Evolutionary conservation across 2,329 filamentous ascomycete genomes (phyloP), one percentile per base, ranked within the genome.

Genomic region (Fusarium anguioides): DNA sequence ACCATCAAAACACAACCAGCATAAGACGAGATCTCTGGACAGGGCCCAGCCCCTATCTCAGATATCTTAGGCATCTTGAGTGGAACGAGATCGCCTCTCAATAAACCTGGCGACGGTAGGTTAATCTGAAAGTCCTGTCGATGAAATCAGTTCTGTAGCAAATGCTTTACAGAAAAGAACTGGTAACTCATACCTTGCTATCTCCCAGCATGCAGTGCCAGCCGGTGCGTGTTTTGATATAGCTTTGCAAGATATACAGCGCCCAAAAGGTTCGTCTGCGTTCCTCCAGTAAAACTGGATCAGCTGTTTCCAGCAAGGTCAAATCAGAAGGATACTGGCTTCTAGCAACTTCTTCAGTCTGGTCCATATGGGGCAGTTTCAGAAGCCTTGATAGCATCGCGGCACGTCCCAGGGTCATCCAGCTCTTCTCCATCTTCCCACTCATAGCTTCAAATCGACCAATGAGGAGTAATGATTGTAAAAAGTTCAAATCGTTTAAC

Each of bases 331-430:
- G 17, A 7, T 12, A 21, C 8, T 39, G 21, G 3, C 4, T 48
- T 39, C 11, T 9, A 17, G 20, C 26, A 6, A 6, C 1, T 14
- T 24, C 20, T 11, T 14, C 8, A 15, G 7, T 0, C 4, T 17
- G 29, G 6, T 51, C 48, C 48, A 51, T 51, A 12, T n/a, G 23
- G 1, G 20, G 39, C 14, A 52, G 10, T 14, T 21, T 20, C 18
- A 52, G 21, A 3, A 52, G 37, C 27, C 6, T 52, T 5, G 39
- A 45, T 6, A 35, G 4, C 49, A 52, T 52, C 0, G 24, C 39
- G 17, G 49, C 49, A 17, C 49, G 49, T 8, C 39, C 39, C 9
- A 52, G n/a, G 3, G 49, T 52, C 49, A 52, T 52, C 49, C 49
- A 52, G 7, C 39, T 46, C 7, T 15, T 24, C 6, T 52, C 49